Percentiles rank a stretch among this genome's conserved stretches.
phyloP scores from a whole-genome alignment of 1,284 basidiomycete species.

The Waitea zeae region DNA sequence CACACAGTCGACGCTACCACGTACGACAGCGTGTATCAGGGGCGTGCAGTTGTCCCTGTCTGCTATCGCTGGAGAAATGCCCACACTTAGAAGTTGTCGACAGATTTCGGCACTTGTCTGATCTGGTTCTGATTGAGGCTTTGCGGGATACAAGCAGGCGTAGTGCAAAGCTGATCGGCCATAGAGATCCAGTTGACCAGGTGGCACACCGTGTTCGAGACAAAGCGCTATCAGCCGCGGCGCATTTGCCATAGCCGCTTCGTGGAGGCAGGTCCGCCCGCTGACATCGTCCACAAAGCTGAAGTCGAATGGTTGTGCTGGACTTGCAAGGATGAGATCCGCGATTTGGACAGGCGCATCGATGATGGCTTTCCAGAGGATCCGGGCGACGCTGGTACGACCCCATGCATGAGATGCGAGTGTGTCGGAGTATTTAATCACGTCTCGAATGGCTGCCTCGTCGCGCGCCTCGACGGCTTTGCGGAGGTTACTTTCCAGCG shows the following conservation, averaged over 20 bases:
- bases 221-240: slow-evolving; percentile 73
- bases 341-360: slow-evolving; percentile 60
- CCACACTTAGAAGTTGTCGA: slow-evolving; percentile 55
- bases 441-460: slow-evolving; percentile 41
- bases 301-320: slow-evolving; percentile 69
- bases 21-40: slow-evolving; percentile 82
- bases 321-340: slow-evolving; percentile 56
- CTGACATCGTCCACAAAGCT: slow-evolving; percentile 95
- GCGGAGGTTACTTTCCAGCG: slow-evolving; percentile 74
- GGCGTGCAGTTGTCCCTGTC: slow-evolving; percentile 94
- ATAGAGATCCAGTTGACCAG: slow-evolving; percentile 70
- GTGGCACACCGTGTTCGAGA: slow-evolving; percentile 53
- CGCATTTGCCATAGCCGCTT: slow-evolving; percentile 77
- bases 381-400: slow-evolving; percentile 58
- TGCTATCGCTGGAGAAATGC: slow-evolving; percentile 48
- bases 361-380: slow-evolving; percentile 82
- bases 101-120: slow-evolving; percentile 65
- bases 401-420: slow-evolving; percentile 40
- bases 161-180: slow-evolving; percentile 92
- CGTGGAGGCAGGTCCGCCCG: slow-evolving; percentile 88
- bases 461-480: slow-evolving; percentile 55
- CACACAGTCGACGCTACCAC: slow-evolving; percentile 74
- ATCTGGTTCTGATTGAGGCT: too few species aligned
- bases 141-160: slow-evolving; percentile 88
- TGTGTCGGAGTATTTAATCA: slow-evolving; percentile 56